phyloP scores from a whole-genome alignment of 169 alveolate genomes.

The Ichthyophthirius multifiliis region DNA sequence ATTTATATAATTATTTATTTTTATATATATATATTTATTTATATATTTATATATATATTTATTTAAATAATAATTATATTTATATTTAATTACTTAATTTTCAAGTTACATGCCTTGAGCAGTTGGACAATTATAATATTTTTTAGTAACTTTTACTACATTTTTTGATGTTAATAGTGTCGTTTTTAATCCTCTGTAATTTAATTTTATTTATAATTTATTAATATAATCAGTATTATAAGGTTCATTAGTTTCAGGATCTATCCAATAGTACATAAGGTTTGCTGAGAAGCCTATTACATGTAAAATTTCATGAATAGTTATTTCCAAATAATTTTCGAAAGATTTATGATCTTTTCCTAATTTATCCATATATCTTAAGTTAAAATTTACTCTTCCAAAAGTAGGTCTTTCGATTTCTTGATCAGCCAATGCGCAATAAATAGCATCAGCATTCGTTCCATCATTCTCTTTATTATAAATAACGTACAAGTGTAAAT shows the following conservation, averaged over 20 bases:
- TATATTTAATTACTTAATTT: neutral
- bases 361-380: neutral
- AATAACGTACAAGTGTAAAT: neutral
- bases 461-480: too few relatives aligned
- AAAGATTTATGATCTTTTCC: neutral
- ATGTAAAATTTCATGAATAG: neutral
- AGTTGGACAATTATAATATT: constrained; percentile 36
- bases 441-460: too few relatives aligned
- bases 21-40: too few relatives aligned
- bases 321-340: neutral
- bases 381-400: neutral
- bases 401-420: neutral
- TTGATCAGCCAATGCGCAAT: too few relatives aligned
- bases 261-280: neutral
- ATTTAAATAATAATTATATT: too few relatives aligned
- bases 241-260: neutral
- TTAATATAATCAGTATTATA: neutral
- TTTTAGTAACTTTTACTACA: constrained; percentile 29
- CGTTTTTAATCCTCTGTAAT: neutral
- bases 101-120: constrained; percentile 48
- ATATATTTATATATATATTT: too few relatives aligned
- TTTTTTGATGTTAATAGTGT: constrained; percentile 21
- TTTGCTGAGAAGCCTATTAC: neutral
- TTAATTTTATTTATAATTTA: neutral
- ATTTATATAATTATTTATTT: too few relatives aligned